These are phyloP conservation scores for Carex myosuroides DNA, from an alignment of 176 grass and related monocot genomes.

Conservation along the genomic window DNA sequence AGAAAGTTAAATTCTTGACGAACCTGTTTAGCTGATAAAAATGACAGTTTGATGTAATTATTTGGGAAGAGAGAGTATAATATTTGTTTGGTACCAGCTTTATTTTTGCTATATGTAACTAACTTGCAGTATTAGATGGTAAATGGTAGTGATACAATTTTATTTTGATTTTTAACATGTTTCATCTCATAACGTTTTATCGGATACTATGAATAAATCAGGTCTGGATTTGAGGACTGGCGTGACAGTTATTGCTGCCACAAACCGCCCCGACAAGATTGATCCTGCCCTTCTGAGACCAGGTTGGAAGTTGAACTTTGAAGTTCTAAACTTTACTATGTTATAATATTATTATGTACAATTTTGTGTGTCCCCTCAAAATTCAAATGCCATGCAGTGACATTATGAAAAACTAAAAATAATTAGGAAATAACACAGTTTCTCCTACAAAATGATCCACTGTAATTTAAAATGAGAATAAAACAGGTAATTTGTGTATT, in stretches of 20 bases:
- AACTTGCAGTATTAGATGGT: neutral
- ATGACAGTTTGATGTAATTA: neutral
- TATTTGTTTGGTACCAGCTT: neutral
- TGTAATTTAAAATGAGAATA: neutral
- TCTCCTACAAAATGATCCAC: neutral
- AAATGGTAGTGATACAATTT: neutral
- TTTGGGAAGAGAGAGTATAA: neutral
- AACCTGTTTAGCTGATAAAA: neutral
- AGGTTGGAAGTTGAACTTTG: constrained; percentile 31
- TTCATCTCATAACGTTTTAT: neutral
- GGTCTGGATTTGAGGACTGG: constrained; percentile 68
- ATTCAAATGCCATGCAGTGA: neutral
- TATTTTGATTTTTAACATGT: neutral
- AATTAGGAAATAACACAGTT: neutral
- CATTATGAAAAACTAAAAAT: neutral
- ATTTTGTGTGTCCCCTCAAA: neutral
- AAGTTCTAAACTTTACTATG: neutral
- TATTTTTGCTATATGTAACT: neutral
- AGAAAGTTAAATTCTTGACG: neutral
- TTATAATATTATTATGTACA: neutral
- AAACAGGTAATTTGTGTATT: neutral
- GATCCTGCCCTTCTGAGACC: constrained; percentile 83
- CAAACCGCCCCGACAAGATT: constrained; percentile 95
- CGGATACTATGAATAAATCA: constrained; percentile 28
- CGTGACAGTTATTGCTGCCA: constrained; percentile 84